phyloP scores from a whole-genome alignment of 257 asterid genomes.

The Plantago major region DNA sequence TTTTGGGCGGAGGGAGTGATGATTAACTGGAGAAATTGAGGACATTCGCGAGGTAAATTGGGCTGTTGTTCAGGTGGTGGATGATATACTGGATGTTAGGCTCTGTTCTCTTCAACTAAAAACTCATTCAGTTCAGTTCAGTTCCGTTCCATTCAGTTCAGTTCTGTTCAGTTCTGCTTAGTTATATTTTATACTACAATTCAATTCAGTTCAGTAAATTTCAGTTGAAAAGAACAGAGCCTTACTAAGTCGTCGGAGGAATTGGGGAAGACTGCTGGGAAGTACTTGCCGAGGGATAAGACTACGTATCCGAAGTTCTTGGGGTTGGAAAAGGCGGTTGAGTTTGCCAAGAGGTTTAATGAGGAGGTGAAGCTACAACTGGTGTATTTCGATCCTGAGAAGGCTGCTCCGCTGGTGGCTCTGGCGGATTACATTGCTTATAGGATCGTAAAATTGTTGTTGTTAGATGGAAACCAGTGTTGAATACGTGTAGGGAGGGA shows the following conservation, averaged over 20 bases:
- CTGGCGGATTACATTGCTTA: constrained; percentile 71
- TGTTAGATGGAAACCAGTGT: too few species aligned
- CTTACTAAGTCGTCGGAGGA: constrained; percentile 1
- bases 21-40: constrained; percentile 31
- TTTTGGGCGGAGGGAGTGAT: constrained; percentile 32
- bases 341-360: constrained; percentile 52
- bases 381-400: constrained; percentile 38
- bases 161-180: too few species aligned
- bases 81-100: constrained; percentile 5
- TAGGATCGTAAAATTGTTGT: constrained; percentile 17
- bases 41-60: constrained; percentile 31
- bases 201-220: too few species aligned
- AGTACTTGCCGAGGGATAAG: constrained; percentile 57
- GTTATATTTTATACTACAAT: too few species aligned
- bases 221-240: too few species aligned
- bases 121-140: too few species aligned
- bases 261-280: constrained; percentile 3
- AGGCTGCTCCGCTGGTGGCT: constrained; percentile 62
- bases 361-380: constrained; percentile 57
- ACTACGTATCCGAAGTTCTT: constrained; percentile 69
- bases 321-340: constrained; percentile 64
- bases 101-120: too few species aligned
- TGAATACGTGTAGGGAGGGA: too few species aligned
- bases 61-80: constrained; percentile 24
- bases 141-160: too few species aligned